phyloP scores from a whole-genome alignment of 169 alveolate species.

The Eimeria tenella region DNA sequence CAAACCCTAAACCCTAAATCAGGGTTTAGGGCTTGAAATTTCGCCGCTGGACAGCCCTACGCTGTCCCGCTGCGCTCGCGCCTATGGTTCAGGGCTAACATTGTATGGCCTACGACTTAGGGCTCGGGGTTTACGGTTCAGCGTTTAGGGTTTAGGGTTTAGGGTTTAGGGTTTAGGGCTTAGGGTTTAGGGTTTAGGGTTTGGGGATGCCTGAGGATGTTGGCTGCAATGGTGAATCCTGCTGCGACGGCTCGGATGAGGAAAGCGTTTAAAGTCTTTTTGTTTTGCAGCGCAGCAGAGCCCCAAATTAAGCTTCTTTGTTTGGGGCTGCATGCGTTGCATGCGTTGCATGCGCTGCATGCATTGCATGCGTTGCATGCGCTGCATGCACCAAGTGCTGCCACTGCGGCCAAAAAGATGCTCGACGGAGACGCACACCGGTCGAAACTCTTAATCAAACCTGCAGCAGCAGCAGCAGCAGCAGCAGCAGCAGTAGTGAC shows the following conservation, averaged over 20 bases:
- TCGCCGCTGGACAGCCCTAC: not conserved
- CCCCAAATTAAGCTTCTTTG: constrained; percentile 88
- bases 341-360: constrained; percentile 93
- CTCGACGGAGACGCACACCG: constrained; percentile 11
- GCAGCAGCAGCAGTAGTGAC: too few relatives aligned
- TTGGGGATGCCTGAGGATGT: constrained; percentile 23
- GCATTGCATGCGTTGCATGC: constrained; percentile 82
- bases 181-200: too few relatives aligned
- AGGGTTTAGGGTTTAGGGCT: too few relatives aligned
- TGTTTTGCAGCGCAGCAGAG: constrained; percentile 83
- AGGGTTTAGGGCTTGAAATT: not conserved
- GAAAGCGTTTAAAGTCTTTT: constrained; percentile 86
- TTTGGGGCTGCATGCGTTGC: constrained; percentile 90
- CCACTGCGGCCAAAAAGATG: not conserved
- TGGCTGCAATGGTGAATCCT: constrained; percentile 87
- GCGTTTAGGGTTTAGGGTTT: too few relatives aligned
- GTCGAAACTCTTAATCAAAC: not conserved
- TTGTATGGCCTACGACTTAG: too few relatives aligned
- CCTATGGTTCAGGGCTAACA: not conserved
- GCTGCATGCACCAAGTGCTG: not conserved
- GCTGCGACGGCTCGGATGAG: constrained; percentile 87
- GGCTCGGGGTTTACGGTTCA: too few relatives aligned
- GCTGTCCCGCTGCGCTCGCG: not conserved
- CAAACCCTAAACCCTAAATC: too few relatives aligned
- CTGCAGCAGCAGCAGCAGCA: too few relatives aligned